Base-by-base conservation (phyloP, 1,139 yeast genomes). In the Geotrichum carabidarum region DNA sequence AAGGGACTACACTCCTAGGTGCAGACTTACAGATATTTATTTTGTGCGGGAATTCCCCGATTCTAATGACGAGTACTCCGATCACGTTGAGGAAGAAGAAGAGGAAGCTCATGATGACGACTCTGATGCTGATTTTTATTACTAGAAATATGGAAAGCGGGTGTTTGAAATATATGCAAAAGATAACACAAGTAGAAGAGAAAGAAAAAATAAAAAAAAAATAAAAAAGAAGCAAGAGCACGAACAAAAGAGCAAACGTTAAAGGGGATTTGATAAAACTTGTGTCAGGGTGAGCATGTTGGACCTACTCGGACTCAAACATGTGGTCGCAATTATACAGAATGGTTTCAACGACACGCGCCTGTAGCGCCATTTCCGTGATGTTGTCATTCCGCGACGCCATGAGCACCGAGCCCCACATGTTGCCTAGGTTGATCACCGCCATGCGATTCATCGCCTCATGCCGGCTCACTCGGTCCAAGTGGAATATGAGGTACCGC, bases 351-450 rank as follows among this genome's bases (percentile, higher is more conserved):
- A 91, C 80, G 5, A 89, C 87, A 59, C 82, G 80, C 57, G 90
- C 87, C 72, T 90, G 94, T 60, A 80, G 82, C 56, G 86, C 84
- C 71, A 90, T 80, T 63, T 89, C 96, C 59, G 84, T 88, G 4
- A 86, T 84, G 34, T 81, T 76, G 11, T 43, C 50, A 8, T 47
- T 32, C 2, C 50, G 31, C 8, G 44, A 31, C n/a, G 50, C 54
- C 67, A 93, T 78, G 50, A 93, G 72, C 1, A 89, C 88, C 11
- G 96, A 96, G 0, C 97, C 97, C 98, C 99, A 93, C 51, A 91
- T 89, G 50, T 86, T 86, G 47, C 95, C 86, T 63, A 91, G 71
- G 56, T 85, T 84, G 64, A 83, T 84, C 53, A 83, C 77, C 48
- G 83, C 82, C 99, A 93, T 93, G 66, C 94, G 78, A 66, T 89